Conservation (phyloP, 2,329 filamentous ascomycete genomes). For the Talaromyces rugulosus region DNA sequence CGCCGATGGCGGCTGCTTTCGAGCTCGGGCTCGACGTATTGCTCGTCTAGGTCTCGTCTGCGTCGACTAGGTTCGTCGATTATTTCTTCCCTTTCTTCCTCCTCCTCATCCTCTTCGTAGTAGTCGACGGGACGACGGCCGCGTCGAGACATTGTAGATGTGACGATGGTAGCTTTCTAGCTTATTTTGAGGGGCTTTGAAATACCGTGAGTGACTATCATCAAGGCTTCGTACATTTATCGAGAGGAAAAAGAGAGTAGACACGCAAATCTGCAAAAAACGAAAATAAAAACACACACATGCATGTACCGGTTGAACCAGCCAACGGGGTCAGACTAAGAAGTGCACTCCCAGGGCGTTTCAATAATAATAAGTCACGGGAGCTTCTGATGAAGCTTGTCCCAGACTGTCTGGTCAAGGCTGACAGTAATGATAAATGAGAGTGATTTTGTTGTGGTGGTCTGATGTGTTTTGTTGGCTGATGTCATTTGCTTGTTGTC, state of each 20-base stretch:
- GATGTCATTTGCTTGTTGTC: not conserved
- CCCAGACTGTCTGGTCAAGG: not conserved
- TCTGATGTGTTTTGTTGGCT: not conserved
- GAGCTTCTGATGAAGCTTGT: not conserved
- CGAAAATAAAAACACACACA: not conserved
- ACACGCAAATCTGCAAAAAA: not conserved
- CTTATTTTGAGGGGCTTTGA: not conserved
- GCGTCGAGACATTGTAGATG: conserved; percentile 28
- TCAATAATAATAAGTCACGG: not conserved
- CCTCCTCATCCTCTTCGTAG: conserved; percentile 26
- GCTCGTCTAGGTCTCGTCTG: conserved; percentile 22
- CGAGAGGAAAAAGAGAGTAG: not conserved
- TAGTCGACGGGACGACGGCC: conserved; percentile 20
- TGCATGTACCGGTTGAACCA: not conserved
- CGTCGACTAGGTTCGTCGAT: conserved; percentile 23
- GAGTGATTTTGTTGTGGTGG: not conserved
- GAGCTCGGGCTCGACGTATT: conserved; percentile 16
- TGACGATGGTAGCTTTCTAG: not conserved
- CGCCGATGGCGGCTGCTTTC: conserved; percentile 22
- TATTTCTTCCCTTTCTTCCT: conserved; percentile 18
- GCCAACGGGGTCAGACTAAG: not conserved
- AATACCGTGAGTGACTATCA: not conserved
- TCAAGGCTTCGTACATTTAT: not conserved
- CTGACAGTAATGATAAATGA: not conserved
- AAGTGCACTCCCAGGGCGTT: not conserved